These are phyloP conservation scores for Wickerhamomyces rabaulensis DNA, from an alignment of 805 yeast species.

Conservation along the genomic window DNA sequence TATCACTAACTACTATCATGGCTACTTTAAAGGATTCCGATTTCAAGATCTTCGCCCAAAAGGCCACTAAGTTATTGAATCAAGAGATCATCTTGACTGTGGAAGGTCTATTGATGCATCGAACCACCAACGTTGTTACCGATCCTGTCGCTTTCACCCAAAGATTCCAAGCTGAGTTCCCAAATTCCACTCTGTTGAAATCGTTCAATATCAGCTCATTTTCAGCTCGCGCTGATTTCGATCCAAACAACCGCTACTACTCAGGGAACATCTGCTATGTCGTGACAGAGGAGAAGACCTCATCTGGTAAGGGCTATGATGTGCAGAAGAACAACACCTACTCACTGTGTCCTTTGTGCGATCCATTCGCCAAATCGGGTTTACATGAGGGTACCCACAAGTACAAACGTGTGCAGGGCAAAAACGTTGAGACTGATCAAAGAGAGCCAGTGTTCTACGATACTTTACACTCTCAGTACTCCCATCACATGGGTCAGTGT, in stretches of 20 bases:
- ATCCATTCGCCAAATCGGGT: constrained; percentile 3
- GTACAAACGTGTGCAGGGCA: constrained; percentile 2
- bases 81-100: neutral
- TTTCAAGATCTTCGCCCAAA: neutral
- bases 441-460: constrained; percentile 8
- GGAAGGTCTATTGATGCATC: neutral
- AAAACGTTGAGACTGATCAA: constrained; percentile 2
- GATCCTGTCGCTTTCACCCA: neutral
- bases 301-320: constrained; percentile 2
- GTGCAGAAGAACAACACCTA: constrained; percentile 11
- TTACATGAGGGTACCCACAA: neutral
- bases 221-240: constrained; percentile 9
- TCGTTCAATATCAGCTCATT: neutral
- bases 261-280: constrained; percentile 9
- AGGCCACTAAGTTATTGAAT: neutral
- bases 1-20: neutral
- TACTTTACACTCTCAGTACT: constrained; percentile 9
- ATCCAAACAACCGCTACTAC: constrained; percentile 2
- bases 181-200: constrained; percentile 3
- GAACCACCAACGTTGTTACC: neutral
- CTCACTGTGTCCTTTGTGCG: constrained; percentile 13
- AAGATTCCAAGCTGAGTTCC: neutral
- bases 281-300: constrained; percentile 5
- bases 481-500: constrained; percentile 11
- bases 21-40: neutral